phyloP scores from a whole-genome alignment of 495 filamentous ascomycete species.

The Geopyxis carbonaria region DNA sequence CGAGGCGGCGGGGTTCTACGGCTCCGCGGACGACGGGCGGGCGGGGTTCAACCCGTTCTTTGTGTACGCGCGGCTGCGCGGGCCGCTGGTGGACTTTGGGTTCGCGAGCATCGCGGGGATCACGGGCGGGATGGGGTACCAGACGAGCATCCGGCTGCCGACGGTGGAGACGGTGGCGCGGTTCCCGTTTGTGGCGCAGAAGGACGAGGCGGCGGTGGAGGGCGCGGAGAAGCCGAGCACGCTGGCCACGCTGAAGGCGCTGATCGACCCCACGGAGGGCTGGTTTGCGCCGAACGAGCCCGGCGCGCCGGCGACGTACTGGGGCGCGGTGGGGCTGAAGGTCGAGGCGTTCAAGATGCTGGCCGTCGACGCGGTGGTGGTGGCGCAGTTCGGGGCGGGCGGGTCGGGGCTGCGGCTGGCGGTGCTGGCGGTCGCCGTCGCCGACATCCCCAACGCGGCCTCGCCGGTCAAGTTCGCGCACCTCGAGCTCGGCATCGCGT shows the following conservation, averaged over 20 bases:
- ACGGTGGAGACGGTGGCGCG: slow-evolving; percentile 22
- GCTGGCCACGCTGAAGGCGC: slow-evolving; percentile 7
- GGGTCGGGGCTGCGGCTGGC: no score
- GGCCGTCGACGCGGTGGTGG: slow-evolving; percentile 26
- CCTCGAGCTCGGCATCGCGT: slow-evolving; percentile 31
- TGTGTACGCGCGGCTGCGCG: slow-evolving; percentile 29
- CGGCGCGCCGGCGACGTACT: slow-evolving; percentile 27
- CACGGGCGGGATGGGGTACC: slow-evolving; percentile 33
- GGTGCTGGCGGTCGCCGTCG: slow-evolving; percentile 20
- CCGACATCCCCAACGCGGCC: slow-evolving; percentile 23
- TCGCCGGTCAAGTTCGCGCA: slow-evolving; percentile 24
- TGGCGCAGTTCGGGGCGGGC: slow-evolving; percentile 25
- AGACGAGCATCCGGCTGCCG: slow-evolving; percentile 26
- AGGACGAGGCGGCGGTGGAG: slow-evolving; percentile 1
- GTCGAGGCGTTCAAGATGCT: slow-evolving; percentile 31
- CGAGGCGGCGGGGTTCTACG: slow-evolving; percentile 29
- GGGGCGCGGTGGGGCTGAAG: slow-evolving; percentile 30
- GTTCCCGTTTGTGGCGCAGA: slow-evolving; percentile 31
- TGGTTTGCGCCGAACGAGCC: slow-evolving; percentile 21
- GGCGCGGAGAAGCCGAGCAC: no score
- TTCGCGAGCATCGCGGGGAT: slow-evolving; percentile 30
- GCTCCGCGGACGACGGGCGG: slow-evolving; percentile 4
- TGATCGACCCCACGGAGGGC: slow-evolving; percentile 5
- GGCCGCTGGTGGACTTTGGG: slow-evolving; percentile 30
- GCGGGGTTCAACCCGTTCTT: slow-evolving; percentile 28